Evolutionary conservation across 108 stramenopile genomes (phyloP).

Genomic region (Skeletonema marinoi): DNA sequence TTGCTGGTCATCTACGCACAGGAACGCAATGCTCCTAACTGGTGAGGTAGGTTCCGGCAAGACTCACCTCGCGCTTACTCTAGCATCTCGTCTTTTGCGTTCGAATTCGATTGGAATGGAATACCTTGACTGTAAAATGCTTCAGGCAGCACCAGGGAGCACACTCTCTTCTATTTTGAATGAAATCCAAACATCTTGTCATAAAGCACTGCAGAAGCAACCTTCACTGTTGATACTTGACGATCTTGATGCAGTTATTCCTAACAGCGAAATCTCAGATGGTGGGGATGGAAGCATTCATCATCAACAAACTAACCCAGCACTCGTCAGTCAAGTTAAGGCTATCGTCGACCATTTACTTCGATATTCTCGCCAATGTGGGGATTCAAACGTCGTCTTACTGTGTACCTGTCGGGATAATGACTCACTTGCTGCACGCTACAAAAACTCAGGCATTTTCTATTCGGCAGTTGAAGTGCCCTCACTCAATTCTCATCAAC

Average conservation of each 20-base stretch:
- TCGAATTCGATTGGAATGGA: constrained; percentile 33
- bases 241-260: constrained; percentile 74
- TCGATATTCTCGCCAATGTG: constrained; percentile 5
- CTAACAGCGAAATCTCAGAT: constrained; percentile 54
- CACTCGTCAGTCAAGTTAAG: constrained; percentile 69
- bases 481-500: constrained; percentile 30
- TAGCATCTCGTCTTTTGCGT: constrained; percentile 48
- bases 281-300: constrained; percentile 52
- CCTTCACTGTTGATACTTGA: constrained; percentile 70
- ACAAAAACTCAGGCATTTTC: constrained; percentile 27
- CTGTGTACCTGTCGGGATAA: constrained; percentile 43
- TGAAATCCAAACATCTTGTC: constrained; percentile 18
- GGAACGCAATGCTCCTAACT: constrained; percentile 29
- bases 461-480: constrained; percentile 41
- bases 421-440: constrained; percentile 27
- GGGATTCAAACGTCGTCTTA: constrained; percentile 24
- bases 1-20: neutral
- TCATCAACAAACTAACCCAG: constrained; percentile 63
- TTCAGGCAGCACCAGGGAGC: constrained; percentile 47
- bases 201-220: constrained; percentile 7
- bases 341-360: constrained; percentile 67
- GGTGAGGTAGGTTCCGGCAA: constrained; percentile 81
- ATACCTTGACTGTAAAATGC: constrained; percentile 74
- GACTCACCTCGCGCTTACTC: constrained; percentile 56
- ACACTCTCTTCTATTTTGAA: constrained; percentile 32